Conservation (phyloP, 306 rosid species). For the Inga oerstediana region DNA sequence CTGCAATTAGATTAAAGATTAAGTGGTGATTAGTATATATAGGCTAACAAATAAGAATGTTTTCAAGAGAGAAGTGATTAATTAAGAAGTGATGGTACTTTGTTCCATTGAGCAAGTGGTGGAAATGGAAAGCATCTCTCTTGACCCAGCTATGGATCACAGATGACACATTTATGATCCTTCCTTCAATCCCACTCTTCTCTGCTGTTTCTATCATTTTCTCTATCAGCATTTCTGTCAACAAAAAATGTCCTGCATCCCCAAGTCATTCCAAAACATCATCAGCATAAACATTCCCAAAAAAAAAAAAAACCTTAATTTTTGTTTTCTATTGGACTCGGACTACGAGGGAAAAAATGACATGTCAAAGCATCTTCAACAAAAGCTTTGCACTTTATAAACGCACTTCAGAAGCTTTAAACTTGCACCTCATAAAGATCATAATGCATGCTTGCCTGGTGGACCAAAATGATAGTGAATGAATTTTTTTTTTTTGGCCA, state of each 20-base stretch:
- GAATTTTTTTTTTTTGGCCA: too few species aligned
- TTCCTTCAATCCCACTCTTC: slow-evolving; percentile 72
- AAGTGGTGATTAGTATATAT: not conserved
- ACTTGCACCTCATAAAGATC: slow-evolving; percentile 31
- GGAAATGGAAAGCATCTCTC: slow-evolving; percentile 67
- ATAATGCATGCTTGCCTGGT: slow-evolving; percentile 29
- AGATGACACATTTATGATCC: slow-evolving; percentile 87
- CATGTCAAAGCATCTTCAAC: not conserved
- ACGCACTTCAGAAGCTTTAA: slow-evolving; percentile 28
- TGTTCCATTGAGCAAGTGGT: slow-evolving; percentile 65
- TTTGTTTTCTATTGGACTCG: not conserved
- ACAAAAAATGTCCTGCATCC: slow-evolving; percentile 73
- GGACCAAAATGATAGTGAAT: slow-evolving; percentile 36
- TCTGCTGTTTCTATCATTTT: slow-evolving; percentile 89
- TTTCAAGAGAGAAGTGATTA: not conserved
- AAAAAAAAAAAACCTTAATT: not conserved
- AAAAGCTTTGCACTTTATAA: slow-evolving; percentile 26
- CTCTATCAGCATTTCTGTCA: slow-evolving; percentile 78
- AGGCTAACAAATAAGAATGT: not conserved
- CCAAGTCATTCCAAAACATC: not conserved
- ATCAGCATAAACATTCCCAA: not conserved
- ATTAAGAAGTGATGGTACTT: slow-evolving; percentile 44
- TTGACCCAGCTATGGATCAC: slow-evolving; percentile 93
- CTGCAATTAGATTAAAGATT: slow-evolving; percentile 41
- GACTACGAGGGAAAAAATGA: not conserved